phyloP scores from a whole-genome alignment of 164 flowering plant species.

The Sextonia rubra region DNA sequence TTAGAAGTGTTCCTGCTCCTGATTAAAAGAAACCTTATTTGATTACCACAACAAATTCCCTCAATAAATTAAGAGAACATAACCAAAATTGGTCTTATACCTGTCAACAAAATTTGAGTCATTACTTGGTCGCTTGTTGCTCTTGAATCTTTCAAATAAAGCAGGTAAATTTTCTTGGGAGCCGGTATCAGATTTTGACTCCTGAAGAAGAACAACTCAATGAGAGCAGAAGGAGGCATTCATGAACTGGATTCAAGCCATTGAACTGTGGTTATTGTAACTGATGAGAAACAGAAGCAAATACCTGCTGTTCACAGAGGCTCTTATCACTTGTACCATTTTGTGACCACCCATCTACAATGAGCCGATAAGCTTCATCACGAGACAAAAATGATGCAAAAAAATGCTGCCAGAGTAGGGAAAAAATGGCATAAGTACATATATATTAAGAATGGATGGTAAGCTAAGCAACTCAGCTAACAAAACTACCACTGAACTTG shows the following conservation, averaged over 20 bases:
- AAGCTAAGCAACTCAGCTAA: not conserved
- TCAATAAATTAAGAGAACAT: not conserved
- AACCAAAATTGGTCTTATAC: constrained; percentile 24
- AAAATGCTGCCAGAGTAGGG: constrained; percentile 54
- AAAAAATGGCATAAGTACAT: not conserved
- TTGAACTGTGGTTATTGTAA: not conserved
- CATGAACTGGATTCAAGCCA: not conserved
- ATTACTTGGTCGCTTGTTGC: constrained; percentile 14
- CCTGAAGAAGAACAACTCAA: constrained; percentile 31
- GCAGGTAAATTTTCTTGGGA: constrained; percentile 36
- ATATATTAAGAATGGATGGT: not conserved
- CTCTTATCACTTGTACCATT: constrained; percentile 29
- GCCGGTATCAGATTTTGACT: constrained; percentile 40
- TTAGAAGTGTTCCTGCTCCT: constrained; percentile 37
- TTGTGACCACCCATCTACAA: constrained; percentile 70
- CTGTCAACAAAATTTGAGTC: constrained; percentile 35
- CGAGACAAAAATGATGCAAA: constrained; percentile 92
- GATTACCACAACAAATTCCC: not conserved
- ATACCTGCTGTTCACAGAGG: constrained; percentile 47
- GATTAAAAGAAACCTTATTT: constrained; percentile 19
- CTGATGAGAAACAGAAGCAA: not conserved
- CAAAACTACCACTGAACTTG: not conserved
- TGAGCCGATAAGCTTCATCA: constrained; percentile 86
- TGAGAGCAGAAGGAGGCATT: not conserved
- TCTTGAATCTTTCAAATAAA: constrained; percentile 26